Base-by-base conservation (phyloP, 345 rosid genomes). In the Conringia planisiliqua region DNA sequence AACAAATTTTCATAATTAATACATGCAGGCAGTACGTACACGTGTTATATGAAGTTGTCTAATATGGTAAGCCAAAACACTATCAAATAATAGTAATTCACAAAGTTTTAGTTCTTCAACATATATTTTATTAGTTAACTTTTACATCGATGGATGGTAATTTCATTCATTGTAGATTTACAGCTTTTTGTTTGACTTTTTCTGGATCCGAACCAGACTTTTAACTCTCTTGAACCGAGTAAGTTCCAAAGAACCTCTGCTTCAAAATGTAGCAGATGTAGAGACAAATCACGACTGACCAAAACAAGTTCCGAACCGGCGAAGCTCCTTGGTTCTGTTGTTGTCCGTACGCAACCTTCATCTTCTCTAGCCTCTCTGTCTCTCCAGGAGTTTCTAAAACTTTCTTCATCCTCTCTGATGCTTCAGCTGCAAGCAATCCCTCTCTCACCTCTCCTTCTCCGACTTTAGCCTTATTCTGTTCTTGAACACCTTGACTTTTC, bases 351-450 rank as follows among this genome's bases (percentile, higher is more conserved):
- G 27, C 38, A 22, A 20, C 8, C 56, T 57, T 64, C 80, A 57
- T 71, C 46, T 77, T 77, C 66, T 57, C 76, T 36, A 70, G 16
- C 13, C 12, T 65, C 10, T 77, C 14, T 47, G 42, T 27, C 62
- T 70, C 80, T 64, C 8, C 76, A 4, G 80, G 32, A 66, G 69
- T 8, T n/a, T 71, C 77, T 78, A 47, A 12, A 50, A 71, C 73
- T 66, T 78, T 71, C 17, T 77, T 64, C 72, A 47, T 57, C 55
- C 7, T 71, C 56, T 78, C 56, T 58, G 81, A 43, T 58, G 35
- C 81, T 30, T 78, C 68, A 71, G 72, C 77, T 64, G 77, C 77
- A 78, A 78, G 81, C 20, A 65, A 58, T 4, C 73, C 62, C 4
- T 65, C 60, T 70, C 44, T 35, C 12, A 77, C 46, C 2, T 76